Conservation (phyloP, 108 stramenopile species). For the Epithemia pelagica region DNA sequence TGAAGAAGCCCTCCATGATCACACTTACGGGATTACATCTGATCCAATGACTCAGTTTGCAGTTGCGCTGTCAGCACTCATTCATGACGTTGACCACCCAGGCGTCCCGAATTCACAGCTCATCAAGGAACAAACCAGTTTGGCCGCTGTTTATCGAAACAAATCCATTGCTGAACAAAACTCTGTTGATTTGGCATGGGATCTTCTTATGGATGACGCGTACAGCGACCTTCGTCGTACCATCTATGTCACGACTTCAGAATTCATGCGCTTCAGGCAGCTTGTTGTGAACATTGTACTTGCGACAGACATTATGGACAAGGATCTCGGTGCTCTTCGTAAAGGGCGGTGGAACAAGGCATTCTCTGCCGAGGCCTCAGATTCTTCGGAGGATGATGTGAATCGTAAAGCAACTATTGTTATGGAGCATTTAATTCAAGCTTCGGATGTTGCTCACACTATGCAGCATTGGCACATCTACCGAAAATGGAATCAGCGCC, state of each 20-base stretch:
- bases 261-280: background rate
- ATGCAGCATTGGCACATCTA: conserved; percentile 1
- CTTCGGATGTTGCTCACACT: background rate
- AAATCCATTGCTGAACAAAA: conserved; percentile 14
- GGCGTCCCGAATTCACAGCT: conserved; percentile 43
- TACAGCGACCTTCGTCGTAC: conserved; percentile 6
- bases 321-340: background rate
- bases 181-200: conserved; percentile 14
- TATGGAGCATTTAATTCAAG: background rate
- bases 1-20: conserved; percentile 15
- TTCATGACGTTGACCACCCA: conserved; percentile 44
- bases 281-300: background rate
- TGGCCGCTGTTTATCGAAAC: conserved; percentile 3
- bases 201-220: conserved; percentile 5
- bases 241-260: conserved; percentile 3
- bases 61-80: conserved; percentile 34
- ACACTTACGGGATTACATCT: conserved; percentile 39
- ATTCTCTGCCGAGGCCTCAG: background rate
- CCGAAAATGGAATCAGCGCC: background rate
- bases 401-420: background rate
- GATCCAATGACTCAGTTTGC: conserved; percentile 48
- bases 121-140: conserved; percentile 7
- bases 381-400: conserved; percentile 1
- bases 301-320: background rate
- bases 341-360: background rate